These are phyloP conservation scores for Coemansia sp. DNA, from an alignment of 192 early-diverging fungal species.

Conservation along the genomic window DNA sequence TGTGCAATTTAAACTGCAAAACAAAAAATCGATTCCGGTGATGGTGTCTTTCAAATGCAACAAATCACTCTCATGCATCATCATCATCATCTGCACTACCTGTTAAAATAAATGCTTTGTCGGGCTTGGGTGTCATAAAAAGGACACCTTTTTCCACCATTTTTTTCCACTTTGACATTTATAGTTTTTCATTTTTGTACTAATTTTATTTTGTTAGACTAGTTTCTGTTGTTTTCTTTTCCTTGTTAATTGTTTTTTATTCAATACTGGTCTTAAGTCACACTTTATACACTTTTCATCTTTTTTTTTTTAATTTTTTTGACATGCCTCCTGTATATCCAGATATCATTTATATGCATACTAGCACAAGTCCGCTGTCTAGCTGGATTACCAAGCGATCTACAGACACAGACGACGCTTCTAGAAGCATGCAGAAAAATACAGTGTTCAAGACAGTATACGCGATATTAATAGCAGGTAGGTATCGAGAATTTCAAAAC, in stretches of 20 bases:
- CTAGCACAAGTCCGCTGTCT: neutral
- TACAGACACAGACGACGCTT: neutral
- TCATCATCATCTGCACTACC: too few relatives aligned
- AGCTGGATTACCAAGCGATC: neutral
- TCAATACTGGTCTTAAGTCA: neutral
- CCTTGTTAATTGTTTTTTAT: neutral
- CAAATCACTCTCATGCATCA: neutral
- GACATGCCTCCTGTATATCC: neutral
- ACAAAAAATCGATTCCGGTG: conserved; percentile 1
- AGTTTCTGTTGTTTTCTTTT: too few relatives aligned
- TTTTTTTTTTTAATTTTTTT: neutral
- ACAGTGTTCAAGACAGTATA: conserved; percentile 13
- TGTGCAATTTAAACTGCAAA: neutral
- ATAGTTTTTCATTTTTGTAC: too few relatives aligned
- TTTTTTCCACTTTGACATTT: too few relatives aligned
- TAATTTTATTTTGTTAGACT: too few relatives aligned
- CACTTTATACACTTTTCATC: neutral
- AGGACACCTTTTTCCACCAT: too few relatives aligned
- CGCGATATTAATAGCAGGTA: conserved; percentile 13
- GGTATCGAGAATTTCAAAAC: neutral
- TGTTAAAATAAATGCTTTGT: too few relatives aligned
- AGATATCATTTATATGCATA: neutral
- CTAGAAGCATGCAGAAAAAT: neutral
- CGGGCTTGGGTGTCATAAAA: too few relatives aligned
- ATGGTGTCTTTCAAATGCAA: conserved; percentile 1